Evolutionary conservation across 495 filamentous ascomycete species (phyloP).

Genomic region (Zalerion maritima): DNA sequence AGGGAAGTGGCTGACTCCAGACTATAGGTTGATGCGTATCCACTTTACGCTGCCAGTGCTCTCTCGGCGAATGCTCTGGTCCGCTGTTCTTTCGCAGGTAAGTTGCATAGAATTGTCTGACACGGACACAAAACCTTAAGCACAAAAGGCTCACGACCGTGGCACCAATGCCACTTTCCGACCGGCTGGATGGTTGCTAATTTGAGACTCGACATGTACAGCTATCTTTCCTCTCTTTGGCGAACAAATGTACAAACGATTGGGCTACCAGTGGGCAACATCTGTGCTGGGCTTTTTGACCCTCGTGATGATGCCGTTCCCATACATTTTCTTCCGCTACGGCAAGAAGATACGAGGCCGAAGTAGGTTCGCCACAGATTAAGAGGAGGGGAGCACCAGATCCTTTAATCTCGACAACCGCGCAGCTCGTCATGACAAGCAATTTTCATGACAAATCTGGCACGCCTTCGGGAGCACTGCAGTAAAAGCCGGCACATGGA

Average conservation of each 20-base stretch:
- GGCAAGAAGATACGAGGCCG: slow-evolving; percentile 33
- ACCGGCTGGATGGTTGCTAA: no score
- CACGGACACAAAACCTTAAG: not conserved
- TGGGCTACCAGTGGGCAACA: slow-evolving; percentile 62
- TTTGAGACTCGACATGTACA: not conserved
- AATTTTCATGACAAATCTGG: no score
- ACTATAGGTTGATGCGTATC: slow-evolving; percentile 68
- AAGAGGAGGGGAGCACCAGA: no score
- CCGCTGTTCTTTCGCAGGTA: slow-evolving; percentile 69
- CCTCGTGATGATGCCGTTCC: slow-evolving; percentile 52
- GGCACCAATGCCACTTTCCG: slow-evolving; percentile 1
- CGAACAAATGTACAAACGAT: slow-evolving; percentile 44
- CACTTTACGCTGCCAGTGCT: slow-evolving; percentile 74
- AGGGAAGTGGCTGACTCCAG: slow-evolving; percentile 13
- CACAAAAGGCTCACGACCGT: slow-evolving; percentile 3
- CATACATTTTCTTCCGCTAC: slow-evolving; percentile 53
- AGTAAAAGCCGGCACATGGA: no score
- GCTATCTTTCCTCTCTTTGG: slow-evolving; percentile 36
- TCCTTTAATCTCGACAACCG: no score
- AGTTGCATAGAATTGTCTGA: slow-evolving; percentile 28
- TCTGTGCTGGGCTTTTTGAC: slow-evolving; percentile 56
- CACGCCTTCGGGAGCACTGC: no score
- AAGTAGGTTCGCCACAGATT: slow-evolving; percentile 27
- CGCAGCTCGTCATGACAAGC: no score
- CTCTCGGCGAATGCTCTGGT: slow-evolving; percentile 81